These are phyloP conservation scores for Camelina hispida DNA, from an alignment of 345 rosid genomes.

Conservation along the genomic window DNA sequence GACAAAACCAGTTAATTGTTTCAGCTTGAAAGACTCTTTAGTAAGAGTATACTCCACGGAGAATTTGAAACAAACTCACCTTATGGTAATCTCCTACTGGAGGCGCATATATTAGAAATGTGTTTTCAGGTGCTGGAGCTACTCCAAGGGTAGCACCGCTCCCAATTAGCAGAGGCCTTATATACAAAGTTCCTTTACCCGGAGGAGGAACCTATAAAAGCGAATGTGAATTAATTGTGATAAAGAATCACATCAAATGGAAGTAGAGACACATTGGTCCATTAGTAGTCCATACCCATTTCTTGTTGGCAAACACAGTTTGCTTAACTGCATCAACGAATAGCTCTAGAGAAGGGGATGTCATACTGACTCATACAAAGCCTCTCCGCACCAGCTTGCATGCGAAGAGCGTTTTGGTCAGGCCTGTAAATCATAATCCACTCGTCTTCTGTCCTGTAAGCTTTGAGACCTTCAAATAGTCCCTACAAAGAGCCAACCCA, in stretches of 20 bases:
- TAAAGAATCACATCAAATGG: background rate
- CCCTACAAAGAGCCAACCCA: conserved; percentile 45
- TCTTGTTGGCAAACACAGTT: conserved; percentile 57
- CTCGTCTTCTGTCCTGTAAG: conserved; percentile 60
- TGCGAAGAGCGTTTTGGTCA: conserved; percentile 58
- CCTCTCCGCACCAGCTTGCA: conserved; percentile 64
- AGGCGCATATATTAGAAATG: conserved; percentile 55
- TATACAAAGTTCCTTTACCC: conserved; percentile 68
- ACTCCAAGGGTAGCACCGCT: conserved; percentile 56
- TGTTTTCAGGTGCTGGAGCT: conserved; percentile 59
- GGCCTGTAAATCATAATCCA: conserved; percentile 58
- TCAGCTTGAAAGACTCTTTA: background rate
- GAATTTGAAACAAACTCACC: conserved; percentile 42
- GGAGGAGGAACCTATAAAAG: conserved; percentile 60
- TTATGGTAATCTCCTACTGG: conserved; percentile 61
- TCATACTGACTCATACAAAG: conserved; percentile 53
- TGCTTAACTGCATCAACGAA: conserved; percentile 61
- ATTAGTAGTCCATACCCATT: conserved; percentile 47
- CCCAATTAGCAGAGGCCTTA: conserved; percentile 73
- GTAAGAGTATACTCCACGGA: conserved; percentile 14
- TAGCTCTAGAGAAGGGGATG: conserved; percentile 52
- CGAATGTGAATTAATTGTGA: no score
- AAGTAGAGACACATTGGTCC: conserved; percentile 31
- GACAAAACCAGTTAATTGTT: background rate
- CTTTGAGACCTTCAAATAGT: conserved; percentile 65